These are phyloP conservation scores for Lagerstroemia speciosa DNA, from an alignment of 345 rosid species.

Conservation along the genomic window DNA sequence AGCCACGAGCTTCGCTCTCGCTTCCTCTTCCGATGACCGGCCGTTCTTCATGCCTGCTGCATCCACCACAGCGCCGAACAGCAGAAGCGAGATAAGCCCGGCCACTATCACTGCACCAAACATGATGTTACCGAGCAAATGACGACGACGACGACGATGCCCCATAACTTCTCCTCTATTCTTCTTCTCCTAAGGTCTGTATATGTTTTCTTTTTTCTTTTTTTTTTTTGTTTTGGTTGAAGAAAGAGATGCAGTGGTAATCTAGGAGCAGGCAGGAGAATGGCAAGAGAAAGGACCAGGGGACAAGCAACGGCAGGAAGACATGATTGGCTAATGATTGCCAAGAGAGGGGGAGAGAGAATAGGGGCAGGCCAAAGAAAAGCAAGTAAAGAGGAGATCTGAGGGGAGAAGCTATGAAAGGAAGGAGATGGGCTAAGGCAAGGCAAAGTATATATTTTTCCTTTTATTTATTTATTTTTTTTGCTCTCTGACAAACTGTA, in stretches of 20 bases:
- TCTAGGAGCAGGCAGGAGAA: background rate
- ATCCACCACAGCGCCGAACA: constrained; percentile 17
- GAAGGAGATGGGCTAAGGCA: constrained; percentile 16
- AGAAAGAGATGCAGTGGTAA: too few species aligned
- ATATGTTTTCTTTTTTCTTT: background rate
- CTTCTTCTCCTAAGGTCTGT: background rate
- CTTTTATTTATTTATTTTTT: background rate
- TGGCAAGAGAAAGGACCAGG: background rate
- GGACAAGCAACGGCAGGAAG: background rate
- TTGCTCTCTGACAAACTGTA: background rate
- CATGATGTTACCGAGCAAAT: constrained; percentile 11
- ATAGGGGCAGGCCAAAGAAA: background rate
- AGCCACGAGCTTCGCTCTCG: constrained; percentile 9
- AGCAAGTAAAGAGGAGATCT: constrained; percentile 4
- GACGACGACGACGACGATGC: constrained; percentile 6
- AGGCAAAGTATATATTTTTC: constrained; percentile 5
- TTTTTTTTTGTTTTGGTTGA: too few species aligned
- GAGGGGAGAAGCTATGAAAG: constrained; percentile 5
- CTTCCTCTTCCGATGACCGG: background rate
- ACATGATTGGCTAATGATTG: constrained; percentile 2
- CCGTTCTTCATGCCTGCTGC: constrained; percentile 12
- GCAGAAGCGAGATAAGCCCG: constrained; percentile 27
- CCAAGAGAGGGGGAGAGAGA: background rate
- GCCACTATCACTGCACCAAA: constrained; percentile 19
- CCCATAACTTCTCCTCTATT: background rate